Base-by-base conservation (phyloP, 495 filamentous ascomycete species). In the Tuber indicum region DNA sequence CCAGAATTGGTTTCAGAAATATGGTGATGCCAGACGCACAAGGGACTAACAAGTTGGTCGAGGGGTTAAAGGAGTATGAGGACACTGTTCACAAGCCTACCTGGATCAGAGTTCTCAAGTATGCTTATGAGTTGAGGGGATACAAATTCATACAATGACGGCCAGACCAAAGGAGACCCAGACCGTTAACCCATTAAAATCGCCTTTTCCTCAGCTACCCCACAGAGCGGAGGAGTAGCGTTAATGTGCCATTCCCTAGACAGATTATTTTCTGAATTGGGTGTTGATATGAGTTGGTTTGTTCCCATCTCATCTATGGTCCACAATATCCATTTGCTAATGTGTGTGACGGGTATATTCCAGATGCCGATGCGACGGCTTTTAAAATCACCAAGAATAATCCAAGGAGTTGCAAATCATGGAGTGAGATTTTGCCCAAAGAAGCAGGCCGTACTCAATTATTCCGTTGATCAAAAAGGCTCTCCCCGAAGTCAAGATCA, bases 331-430 rank as follows among this genome's bases (percentile, higher is more conserved):
- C 3, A 39, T 39, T 39, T 39, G 3, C 39, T 39, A 39, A 39
- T 39, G 94, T 77, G 86, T 91, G 79, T n/a, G n/a, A 45, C 72
- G 90, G 88, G 88, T 90, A 89, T 81, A 93, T 96, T 4, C 93
- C 93, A 9, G 94, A 93, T 81, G 93, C 93, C 32, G 90, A 91
- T 46, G 92, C 93, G 0, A 91, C 91, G 26, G 91, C 95, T 17
- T 97, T 96, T 84, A 89, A 92, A 47, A 91, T 93, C 77, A 96
- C 93, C 76, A 97, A 97, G 85, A 94, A 90, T 71, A 92, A 94
- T 97, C 7, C 93, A 97, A 86, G 93, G 93, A 36, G 92, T 95
- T 42, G 89, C 89, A 49, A 84, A 87, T 45, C 88, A 89, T 0
- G 89, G 92, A 75, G 88, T 91, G 73, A 88, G 89, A 17, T 86